phyloP scores from a whole-genome alignment of 139 green algal species.

The Micractinium sp. region DNA sequence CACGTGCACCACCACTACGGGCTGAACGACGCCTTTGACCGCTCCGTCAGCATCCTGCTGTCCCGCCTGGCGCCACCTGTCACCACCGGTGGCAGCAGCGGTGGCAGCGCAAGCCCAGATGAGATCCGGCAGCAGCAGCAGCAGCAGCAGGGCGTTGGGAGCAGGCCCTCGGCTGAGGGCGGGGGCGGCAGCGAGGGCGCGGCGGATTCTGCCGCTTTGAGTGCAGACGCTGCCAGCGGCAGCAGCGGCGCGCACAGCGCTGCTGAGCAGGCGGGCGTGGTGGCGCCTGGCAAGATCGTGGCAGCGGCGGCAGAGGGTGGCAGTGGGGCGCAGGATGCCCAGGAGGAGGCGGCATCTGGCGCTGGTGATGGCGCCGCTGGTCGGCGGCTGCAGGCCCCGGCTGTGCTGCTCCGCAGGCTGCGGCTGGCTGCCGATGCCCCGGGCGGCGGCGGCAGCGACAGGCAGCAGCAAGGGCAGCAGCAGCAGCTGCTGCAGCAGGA shows the following conservation, averaged over 20 bases:
- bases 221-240: background rate
- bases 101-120: background rate
- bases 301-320: background rate
- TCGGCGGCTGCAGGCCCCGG: background rate
- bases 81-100: background rate
- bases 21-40: slow-evolving; percentile 84
- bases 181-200: too few species aligned
- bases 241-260: background rate
- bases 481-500: background rate
- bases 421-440: background rate
- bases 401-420: background rate
- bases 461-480: background rate
- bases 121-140: background rate
- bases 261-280: background rate
- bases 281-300: background rate
- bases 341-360: background rate
- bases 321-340: background rate
- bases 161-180: too few species aligned
- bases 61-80: background rate
- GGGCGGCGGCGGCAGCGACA: background rate
- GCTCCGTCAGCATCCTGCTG: slow-evolving; percentile 66
- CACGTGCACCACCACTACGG: slow-evolving; percentile 68
- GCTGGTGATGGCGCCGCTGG: too few species aligned
- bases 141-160: background rate
- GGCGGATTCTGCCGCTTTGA: background rate